Evolutionary conservation across 257 asterid species (phyloP), one percentile per base, ranked within the genome.

Genomic region (Nicotiana paniculata): DNA sequence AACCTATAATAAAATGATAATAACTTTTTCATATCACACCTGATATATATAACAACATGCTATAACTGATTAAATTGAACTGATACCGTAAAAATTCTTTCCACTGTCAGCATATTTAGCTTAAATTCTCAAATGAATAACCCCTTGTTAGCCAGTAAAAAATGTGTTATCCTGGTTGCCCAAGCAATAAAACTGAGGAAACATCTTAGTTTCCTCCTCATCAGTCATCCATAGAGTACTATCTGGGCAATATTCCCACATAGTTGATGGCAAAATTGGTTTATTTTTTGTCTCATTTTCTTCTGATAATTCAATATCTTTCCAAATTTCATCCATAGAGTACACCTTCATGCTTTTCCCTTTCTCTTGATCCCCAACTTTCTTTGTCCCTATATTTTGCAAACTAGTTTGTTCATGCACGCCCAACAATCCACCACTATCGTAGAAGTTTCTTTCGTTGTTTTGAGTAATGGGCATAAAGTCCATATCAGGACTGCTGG

Each of bases 161-260:
- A 72, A 24, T 24, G 39, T 24, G 59, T 72, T 48, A 48, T 72
- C 61, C 32, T 21, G 24, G 15, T 72, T 72, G 18, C 24, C 61
- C 39, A 72, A 46, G 15, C 24, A 72, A 46, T 13, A 24, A 24
- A 46, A 5, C 79, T 46, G 26, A 13, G 79, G 79, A 72, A 72
- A 46, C 37, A 1, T 72, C 24, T 72, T 72, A 72, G 24, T 48
- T 46, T 72, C 79, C 13, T 72, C 79, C 12, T 72, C 24, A 24
- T 72, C 61, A 72, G 39, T 53, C 79, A 72, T 83, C 97, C 97
- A 92, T 16, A 93, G 39, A 6, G 92, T 53, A 21, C 3, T 43
- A 9, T 81, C 84, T 17, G 92, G 86, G 65, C 66, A 82, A 77
- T 89, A 87, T 77, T 93, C 95, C 98, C 97, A 91, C 26, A 82